Base-by-base conservation (phyloP, 805 yeast species). In the Yamadazyma takamatsuzukensis region DNA sequence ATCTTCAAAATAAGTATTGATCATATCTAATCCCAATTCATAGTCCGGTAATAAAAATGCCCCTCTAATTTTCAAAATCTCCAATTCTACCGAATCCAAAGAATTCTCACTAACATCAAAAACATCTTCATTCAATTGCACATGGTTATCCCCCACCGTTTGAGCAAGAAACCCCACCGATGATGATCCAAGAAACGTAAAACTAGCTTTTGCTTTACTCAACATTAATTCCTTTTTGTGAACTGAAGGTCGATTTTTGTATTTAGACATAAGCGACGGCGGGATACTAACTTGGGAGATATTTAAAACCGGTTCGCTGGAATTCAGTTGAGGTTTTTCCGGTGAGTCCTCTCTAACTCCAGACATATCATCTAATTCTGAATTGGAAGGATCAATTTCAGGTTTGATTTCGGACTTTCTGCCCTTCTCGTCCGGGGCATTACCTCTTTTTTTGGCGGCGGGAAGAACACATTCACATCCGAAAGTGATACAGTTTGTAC, bases 401-500 rank as follows among this genome's bases (percentile, higher is more conserved):
- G 28, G 11, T 15, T 18, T 29, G n/a, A 29, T 15, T n/a, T 34
- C 37, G 3, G 5, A 18, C 18, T 29, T 26, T 6, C 12, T 13
- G 14, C 13, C 30, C 15, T 25, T 36, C 4, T 37, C 40, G 5
- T 15, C 43, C 26, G 54, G 33, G 5, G 47, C 38, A 30, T 50
- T 53, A 13, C 62, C 56, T 48, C 67, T 58, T 59, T 54, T 74
- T 48, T 67, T 78, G 18, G 69, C 72, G 42, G 74, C 82, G 1
- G 88, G 89, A 32, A 82, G 66, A 21, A 64, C 61, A 59, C 89
- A 85, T 31, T 78, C 85, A 47, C 85, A 73, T 6, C 83, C 80
- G 54, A 80, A 82, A 3, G 83, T 79, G 21, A 74, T 65, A 51
- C 90, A 82, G 53, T 82, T 82, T 12, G 61, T 54, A 40, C 71